Evolutionary conservation across 768 basidiomycete genomes (phyloP).

Genomic region (Leccinellum albellum): DNA sequence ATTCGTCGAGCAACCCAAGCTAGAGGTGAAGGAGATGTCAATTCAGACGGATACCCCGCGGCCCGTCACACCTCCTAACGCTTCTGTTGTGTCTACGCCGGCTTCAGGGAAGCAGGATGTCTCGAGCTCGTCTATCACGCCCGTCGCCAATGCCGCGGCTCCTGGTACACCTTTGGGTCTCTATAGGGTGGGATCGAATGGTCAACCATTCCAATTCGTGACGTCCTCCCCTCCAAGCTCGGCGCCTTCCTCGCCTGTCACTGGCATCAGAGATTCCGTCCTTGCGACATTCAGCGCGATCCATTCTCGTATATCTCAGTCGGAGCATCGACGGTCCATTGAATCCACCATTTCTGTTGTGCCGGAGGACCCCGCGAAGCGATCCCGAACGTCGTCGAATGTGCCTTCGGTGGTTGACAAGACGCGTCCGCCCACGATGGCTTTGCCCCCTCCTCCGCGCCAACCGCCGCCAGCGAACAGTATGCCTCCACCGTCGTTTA

Average conservation of each 20-base stretch:
- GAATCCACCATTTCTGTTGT: conserved; percentile 62
- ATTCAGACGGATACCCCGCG: conserved; percentile 68
- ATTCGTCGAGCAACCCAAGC: conserved; percentile 43
- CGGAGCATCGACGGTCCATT: conserved; percentile 67
- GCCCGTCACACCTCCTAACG: conserved; percentile 31
- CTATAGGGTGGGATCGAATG: conserved; percentile 51
- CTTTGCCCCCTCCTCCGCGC: conserved; percentile 74
- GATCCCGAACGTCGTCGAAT: conserved; percentile 63
- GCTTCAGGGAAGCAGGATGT: conserved; percentile 21
- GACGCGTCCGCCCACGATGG: conserved; percentile 81
- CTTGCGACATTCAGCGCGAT: conserved; percentile 41
- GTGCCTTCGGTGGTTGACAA: conserved; percentile 60
- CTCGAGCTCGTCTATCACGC: conserved; percentile 31
- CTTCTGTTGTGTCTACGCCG: conserved; percentile 28
- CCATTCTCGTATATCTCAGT: conserved; percentile 48
- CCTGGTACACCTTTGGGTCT: conserved; percentile 37
- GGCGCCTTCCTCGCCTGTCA: conserved; percentile 33
- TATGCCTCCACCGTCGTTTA: conserved; percentile 74
- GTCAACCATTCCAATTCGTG: conserved; percentile 66
- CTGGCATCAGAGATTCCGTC: conserved; percentile 49
- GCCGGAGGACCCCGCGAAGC: conserved; percentile 43
- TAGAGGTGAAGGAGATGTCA: conserved; percentile 68
- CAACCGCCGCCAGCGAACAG: conserved; percentile 65
- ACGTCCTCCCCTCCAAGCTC: conserved; percentile 39
- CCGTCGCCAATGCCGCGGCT: conserved; percentile 33